Base-by-base conservation (phyloP, 1,139 yeast genomes). In the Pichia inconspicua region DNA sequence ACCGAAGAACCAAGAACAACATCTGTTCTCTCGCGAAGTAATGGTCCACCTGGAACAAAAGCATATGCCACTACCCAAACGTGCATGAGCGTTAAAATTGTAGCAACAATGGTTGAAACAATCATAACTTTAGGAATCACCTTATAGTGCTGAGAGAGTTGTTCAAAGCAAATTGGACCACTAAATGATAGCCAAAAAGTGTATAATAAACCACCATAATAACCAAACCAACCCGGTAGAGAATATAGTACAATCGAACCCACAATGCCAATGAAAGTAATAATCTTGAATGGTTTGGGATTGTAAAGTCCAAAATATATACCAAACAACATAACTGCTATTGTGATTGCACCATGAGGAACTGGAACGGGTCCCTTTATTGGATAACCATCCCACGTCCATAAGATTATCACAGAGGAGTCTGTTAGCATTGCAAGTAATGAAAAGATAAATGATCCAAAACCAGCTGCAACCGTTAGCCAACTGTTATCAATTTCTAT, bases 61-160 rank as follows among this genome's bases (percentile, higher is more conserved):
- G 98, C 98, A 65, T 92, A 92, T 0, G 98, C 98, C 40, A 92
- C 98, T 47, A 85, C 81, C 97, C 97, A 92, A 45, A 92, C 95
- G 66, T 90, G 92, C 14, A 86, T 92, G 53, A 92, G 73, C 15
- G 80, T 70, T 40, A 85, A 65, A 6, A 85, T 52, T 42, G 84
- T 69, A 53, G 78, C 71, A 48, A 80, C 62, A 15, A 84, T 64
- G 48, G 82, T 74, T 0, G 82, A 83, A 6, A 80, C 52, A 12
- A 80, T 77, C 45, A 62, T 55, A 11, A 52, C 53, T 6, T 44
- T 44, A 2, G 55, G 53, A 34, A 55, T 43, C n/a, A 49, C 42
- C 2, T 39, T 39, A 37, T 40, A 46, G 25, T 50, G 46, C 11
- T 46, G 41, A 7, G 64, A 54, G 14, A 60, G 31, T 45, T 59